Conservation (phyloP, 164 flowering plant species). For the Stephania yunnanensis region DNA sequence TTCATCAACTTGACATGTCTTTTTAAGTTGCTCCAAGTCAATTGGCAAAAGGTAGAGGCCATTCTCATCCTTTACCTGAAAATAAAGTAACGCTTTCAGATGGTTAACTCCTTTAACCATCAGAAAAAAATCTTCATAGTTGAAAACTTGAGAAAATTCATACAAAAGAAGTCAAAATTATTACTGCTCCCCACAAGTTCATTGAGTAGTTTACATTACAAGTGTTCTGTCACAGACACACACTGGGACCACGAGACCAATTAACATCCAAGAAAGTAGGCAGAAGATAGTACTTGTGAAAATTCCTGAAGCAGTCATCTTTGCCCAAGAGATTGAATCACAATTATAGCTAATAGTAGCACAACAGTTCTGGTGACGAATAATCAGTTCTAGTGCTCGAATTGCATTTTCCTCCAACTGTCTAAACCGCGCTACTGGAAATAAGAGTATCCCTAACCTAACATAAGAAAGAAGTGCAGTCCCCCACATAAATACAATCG, state of each 20-base stretch:
- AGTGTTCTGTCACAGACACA: no score
- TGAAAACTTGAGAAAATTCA: not conserved
- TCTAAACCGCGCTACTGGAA: no score
- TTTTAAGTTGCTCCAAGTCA: conserved; percentile 56
- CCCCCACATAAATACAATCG: not conserved
- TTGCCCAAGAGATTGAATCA: no score
- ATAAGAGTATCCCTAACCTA: no score
- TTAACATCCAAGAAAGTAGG: not conserved
- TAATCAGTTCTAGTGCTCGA: no score
- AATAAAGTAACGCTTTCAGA: not conserved
- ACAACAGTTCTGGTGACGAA: no score
- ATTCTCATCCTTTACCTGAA: conserved; percentile 62
- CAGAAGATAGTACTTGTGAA: not conserved
- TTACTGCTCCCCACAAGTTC: not conserved
- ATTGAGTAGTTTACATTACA: not conserved
- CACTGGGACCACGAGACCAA: not conserved
- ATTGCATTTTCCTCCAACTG: no score
- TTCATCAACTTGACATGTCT: conserved; percentile 38
- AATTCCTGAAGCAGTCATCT: not conserved
- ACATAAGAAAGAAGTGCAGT: not conserved
- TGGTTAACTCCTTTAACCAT: conserved; percentile 2
- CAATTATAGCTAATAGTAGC: no score
- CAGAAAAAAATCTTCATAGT: not conserved
- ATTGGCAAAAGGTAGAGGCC: conserved; percentile 41
- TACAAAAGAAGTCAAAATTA: not conserved